Evolutionary conservation across 163 green algal species (phyloP).

Genomic region (Trebouxia gelatinosa): DNA sequence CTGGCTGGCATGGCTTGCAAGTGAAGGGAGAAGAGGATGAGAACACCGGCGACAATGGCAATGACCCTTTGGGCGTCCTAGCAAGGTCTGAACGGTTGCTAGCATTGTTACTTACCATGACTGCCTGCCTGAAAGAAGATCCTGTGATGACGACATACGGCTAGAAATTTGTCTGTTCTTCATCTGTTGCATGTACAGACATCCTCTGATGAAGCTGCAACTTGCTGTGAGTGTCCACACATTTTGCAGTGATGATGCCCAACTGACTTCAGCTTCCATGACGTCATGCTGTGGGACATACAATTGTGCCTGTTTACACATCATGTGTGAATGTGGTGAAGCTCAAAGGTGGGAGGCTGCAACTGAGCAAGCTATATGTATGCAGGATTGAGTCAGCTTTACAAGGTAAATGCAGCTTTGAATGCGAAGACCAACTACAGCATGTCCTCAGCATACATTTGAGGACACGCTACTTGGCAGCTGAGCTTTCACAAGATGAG

Average conservation of each 20-base stretch:
- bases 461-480: conserved; percentile 6
- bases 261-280: background rate
- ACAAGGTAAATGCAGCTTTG: background rate
- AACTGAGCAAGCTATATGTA: too few species aligned
- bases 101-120: too few species aligned
- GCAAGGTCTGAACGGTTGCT: too few species aligned
- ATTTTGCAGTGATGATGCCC: background rate
- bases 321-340: too few species aligned
- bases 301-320: too few species aligned
- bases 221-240: background rate
- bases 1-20: conserved; percentile 25
- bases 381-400: conserved; percentile 21
- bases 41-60: conserved; percentile 27
- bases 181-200: too few species aligned
- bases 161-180: too few species aligned
- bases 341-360: too few species aligned
- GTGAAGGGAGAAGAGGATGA: conserved; percentile 26
- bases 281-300: too few species aligned
- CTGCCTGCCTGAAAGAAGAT: too few species aligned
- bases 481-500: conserved; percentile 4
- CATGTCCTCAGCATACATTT: conserved; percentile 21
- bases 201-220: too few species aligned
- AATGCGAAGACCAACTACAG: conserved; percentile 30
- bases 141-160: too few species aligned
- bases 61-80: conserved; percentile 28